Conservation (phyloP, 768 basidiomycete species). For the Suillus fuscotomentosus region DNA sequence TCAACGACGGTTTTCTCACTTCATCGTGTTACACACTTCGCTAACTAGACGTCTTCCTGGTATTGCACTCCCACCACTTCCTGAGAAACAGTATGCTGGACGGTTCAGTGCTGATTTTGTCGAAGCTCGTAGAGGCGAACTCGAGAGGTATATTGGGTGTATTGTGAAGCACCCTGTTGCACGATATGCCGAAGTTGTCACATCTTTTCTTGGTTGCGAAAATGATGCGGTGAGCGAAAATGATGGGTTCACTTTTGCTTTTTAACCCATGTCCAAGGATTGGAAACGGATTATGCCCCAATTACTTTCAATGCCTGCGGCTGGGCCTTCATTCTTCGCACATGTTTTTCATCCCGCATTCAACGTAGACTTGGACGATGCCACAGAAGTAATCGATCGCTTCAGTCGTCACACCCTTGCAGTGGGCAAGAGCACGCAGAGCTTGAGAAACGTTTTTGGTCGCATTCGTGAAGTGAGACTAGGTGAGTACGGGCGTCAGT, state of each 20-base stretch:
- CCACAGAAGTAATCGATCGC: constrained; percentile 50
- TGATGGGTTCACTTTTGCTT: constrained; percentile 1
- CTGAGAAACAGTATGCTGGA: constrained; percentile 83
- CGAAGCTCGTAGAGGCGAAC: constrained; percentile 75
- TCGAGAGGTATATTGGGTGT: constrained; percentile 73
- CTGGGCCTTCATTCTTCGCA: constrained; percentile 76
- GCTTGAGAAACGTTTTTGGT: constrained; percentile 59
- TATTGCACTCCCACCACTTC: constrained; percentile 76
- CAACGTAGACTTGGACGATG: constrained; percentile 77
- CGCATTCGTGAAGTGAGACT: constrained; percentile 64
- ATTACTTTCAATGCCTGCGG: constrained; percentile 57
- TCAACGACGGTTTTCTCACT: constrained; percentile 81
- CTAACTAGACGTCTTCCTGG: constrained; percentile 69
- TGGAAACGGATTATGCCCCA: constrained; percentile 65
- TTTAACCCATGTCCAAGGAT: constrained; percentile 45
- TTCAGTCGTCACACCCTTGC: constrained; percentile 69
- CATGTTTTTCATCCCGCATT: constrained; percentile 83
- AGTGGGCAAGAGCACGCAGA: constrained; percentile 68
- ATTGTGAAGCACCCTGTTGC: constrained; percentile 76
- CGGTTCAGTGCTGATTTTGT: constrained; percentile 81
- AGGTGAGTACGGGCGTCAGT: constrained; percentile 41
- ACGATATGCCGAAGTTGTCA: constrained; percentile 74
- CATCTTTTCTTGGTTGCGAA: constrained; percentile 77
- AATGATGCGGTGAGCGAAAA: constrained; percentile 59
- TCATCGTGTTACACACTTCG: constrained; percentile 73